Evolutionary conservation across 352 stramenopile genomes (phyloP).

Genomic region (Phytopythium litorale): DNA sequence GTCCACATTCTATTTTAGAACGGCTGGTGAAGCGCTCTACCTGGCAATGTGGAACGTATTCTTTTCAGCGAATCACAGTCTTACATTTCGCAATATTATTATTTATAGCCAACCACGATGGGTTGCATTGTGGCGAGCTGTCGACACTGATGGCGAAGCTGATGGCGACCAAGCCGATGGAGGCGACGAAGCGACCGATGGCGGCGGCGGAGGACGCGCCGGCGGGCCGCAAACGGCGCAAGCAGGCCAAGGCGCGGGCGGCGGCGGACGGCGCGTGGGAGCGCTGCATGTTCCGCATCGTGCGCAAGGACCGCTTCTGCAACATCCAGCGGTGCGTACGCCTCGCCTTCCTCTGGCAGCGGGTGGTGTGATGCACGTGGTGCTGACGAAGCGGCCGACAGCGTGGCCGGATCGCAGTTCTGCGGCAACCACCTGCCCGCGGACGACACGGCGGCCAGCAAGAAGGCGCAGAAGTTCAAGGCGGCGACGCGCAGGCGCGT

Average conservation of each 20-base stretch:
- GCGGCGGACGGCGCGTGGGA: slow-evolving; percentile 58
- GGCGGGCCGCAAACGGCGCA: slow-evolving; percentile 48
- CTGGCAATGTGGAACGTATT: neutral
- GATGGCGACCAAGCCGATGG: neutral
- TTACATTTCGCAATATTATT: too few species aligned
- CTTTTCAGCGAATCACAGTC: neutral
- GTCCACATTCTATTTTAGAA: neutral
- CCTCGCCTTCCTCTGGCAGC: too few species aligned
- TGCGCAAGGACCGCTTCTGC: slow-evolving; percentile 80
- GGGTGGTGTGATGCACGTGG: too few species aligned
- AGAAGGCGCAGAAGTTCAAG: slow-evolving; percentile 70
- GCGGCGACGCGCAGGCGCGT: slow-evolving; percentile 45
- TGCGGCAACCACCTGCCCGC: slow-evolving; percentile 74
- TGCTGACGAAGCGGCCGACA: slow-evolving; percentile 5
- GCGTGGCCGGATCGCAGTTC: slow-evolving; percentile 52
- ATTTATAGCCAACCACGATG: too few species aligned
- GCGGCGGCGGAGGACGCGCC: slow-evolving; percentile 5
- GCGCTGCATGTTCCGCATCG: slow-evolving; percentile 75
- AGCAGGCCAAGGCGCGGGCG: slow-evolving; percentile 49
- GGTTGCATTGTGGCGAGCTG: too few species aligned
- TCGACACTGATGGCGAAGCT: too few species aligned
- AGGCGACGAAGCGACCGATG: neutral
- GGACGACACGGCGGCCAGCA: slow-evolving; percentile 29
- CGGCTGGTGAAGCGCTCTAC: neutral
- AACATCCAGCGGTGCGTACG: slow-evolving; percentile 61